Base-by-base conservation (phyloP, 805 yeast species). In the Zygosaccharomyces gambellarensis region DNA sequence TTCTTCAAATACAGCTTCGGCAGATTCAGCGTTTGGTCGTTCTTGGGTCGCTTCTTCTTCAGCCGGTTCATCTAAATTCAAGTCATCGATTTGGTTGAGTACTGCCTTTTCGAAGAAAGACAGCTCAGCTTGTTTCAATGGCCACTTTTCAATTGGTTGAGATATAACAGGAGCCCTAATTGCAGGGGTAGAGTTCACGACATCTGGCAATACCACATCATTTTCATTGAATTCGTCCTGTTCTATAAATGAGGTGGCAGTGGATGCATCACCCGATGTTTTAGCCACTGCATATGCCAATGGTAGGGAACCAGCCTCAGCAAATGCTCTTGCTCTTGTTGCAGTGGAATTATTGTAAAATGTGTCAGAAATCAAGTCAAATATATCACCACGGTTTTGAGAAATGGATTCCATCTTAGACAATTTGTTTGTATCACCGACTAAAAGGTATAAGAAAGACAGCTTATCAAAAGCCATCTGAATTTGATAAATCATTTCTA, bases 221-320 rank as follows among this genome's bases (percentile, higher is more conserved):
- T 73, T 72, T 56, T 79, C 82, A 25, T 76, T 72, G 22, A 87
- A 62, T 5, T 85, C 96, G 23, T 90, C 79, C 52, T 85, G 83
- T 38, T 77, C 79, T 57, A 89, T 71, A 49, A 87, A 85, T 47
- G 80, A 77, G 43, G 81, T 79, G 23, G 96, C 97, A 48, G 84
- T 72, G 27, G 81, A 90, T 36, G 76, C 80, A 54, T 90, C 77
- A 3, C 96, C 97, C 58, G 83, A 87, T 27, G 94, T 75, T 67
- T 86, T 87, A 21, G 99, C 97, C 54, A 90, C 78, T 10, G 97
- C 87, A 67, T 90, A 95, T 2, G 98, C 99, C 60, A 95, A 78
- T 5, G 98, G 90, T 45, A 78, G 72, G 70, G 90, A 76, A 36
- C 97, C 97, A 45, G 86, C 82, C 58, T 85, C 81, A 45, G 85